Evolutionary conservation across 2,329 filamentous ascomycete species (phyloP).

Genomic region (Pseudophaeomoniella oleicola): DNA sequence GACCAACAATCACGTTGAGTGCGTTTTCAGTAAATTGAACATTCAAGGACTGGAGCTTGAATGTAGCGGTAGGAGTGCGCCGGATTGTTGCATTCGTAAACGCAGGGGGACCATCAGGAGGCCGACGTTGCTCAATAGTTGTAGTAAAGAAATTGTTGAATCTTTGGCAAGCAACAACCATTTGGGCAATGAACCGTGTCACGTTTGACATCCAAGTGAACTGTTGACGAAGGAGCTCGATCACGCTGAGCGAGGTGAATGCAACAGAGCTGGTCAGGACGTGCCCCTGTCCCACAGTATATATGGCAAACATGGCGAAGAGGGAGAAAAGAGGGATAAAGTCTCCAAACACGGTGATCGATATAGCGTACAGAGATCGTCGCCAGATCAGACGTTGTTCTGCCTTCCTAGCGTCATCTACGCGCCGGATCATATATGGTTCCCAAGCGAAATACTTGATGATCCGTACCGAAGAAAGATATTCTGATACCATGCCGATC

Average conservation of each 20-base stretch:
- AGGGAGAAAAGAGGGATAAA: slow-evolving; percentile 38
- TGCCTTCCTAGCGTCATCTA: slow-evolving; percentile 32
- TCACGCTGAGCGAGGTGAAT: slow-evolving; percentile 41
- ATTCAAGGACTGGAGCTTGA: slow-evolving; percentile 23
- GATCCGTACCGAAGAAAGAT: slow-evolving; percentile 41
- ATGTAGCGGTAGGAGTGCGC: slow-evolving; percentile 35
- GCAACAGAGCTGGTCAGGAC: slow-evolving; percentile 41
- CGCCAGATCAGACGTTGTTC: slow-evolving; percentile 43
- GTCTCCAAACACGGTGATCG: slow-evolving; percentile 35
- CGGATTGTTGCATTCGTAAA: slow-evolving; percentile 34
- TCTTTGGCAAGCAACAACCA: slow-evolving; percentile 33
- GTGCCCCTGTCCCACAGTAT: slow-evolving; percentile 33
- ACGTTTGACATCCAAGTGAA: slow-evolving; percentile 35
- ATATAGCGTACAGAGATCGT: slow-evolving; percentile 28
- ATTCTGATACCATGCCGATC: slow-evolving; percentile 44
- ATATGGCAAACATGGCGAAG: slow-evolving; percentile 39
- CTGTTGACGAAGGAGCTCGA: slow-evolving; percentile 39
- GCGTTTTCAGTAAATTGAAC: slow-evolving; percentile 39
- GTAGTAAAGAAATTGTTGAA: slow-evolving; percentile 41
- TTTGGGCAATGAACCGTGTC: slow-evolving; percentile 27
- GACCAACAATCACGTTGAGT: slow-evolving; percentile 39
- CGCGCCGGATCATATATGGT: slow-evolving; percentile 34
- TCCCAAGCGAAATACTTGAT: slow-evolving; percentile 51
- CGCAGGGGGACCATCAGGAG: slow-evolving; percentile 34
- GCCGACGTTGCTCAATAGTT: slow-evolving; percentile 32